These are phyloP conservation scores for Paramecium biaurelia DNA, from an alignment of 73 alveolate genomes.

Conservation along the genomic window DNA sequence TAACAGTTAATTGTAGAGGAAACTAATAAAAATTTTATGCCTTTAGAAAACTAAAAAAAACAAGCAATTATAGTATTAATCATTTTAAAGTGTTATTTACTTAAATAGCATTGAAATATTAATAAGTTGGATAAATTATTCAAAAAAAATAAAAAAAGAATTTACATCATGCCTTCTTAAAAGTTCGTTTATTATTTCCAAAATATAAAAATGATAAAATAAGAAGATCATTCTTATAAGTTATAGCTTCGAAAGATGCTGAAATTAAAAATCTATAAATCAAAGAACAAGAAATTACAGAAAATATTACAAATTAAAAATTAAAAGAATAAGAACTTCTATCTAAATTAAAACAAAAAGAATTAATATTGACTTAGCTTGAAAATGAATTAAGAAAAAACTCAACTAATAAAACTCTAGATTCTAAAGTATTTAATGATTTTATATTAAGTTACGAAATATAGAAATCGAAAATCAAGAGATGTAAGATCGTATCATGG, in stretches of 20 bases:
- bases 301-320: background rate
- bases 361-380: background rate
- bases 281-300: slow-evolving; percentile 45
- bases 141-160: slow-evolving; percentile 5
- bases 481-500: slow-evolving; percentile 54
- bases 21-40: background rate
- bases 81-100: background rate
- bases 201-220: slow-evolving; percentile 55
- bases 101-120: background rate
- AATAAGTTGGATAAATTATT: slow-evolving; percentile 6
- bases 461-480: slow-evolving; percentile 66
- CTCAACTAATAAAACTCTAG: slow-evolving; percentile 30
- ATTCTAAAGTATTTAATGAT: background rate
- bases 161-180: slow-evolving; percentile 6
- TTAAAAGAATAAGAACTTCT: slow-evolving; percentile 42
- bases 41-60: slow-evolving; percentile 4
- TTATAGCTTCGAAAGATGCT: slow-evolving; percentile 49
- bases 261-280: slow-evolving; percentile 55
- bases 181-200: slow-evolving; percentile 18
- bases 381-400: slow-evolving; percentile 52
- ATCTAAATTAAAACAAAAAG: slow-evolving; percentile 24
- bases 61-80: background rate
- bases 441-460: slow-evolving; percentile 1
- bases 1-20: background rate
- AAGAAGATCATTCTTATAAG: slow-evolving; percentile 37